Evolutionary conservation across 441 rosid genomes (phyloP), one percentile per base, ranked within the genome.

Genomic region (Omphalea diandra): DNA sequence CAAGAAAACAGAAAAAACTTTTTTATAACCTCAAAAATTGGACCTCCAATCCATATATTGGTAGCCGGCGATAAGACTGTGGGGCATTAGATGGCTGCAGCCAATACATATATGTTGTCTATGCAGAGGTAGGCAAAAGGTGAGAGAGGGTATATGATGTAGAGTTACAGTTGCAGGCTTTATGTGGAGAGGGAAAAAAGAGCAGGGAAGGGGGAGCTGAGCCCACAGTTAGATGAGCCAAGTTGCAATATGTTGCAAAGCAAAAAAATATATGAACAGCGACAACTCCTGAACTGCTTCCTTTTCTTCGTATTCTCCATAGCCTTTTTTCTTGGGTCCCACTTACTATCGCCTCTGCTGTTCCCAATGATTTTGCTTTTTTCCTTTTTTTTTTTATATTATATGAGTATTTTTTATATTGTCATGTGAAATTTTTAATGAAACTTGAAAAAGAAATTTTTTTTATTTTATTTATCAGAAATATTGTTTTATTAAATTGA

Each of bases 251-350:
- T 5, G 40, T 35, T 14, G 4, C 24, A 55, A 41, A 66, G 15
- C 1, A 44, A 12, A 26, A 6, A 35, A 65, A 44, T 47, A 12
- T 49, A 32, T 59, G 54, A 67, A 73, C 71, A 60, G 63, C 72
- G 76, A 73, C 76, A 49, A 49, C 62, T 38, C 68, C 46, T 59
- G 52, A 31, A 20, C 74, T 24, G 53, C 69, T 57, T 65, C n/a
- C 31, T 44, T 59, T 35, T 55, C 33, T 27, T 32, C 20, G 55
- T 66, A n/a, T 67, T 59, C 61, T 57, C 40, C 63, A 49, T 49
- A 17, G 46, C 43, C 10, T 7, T 2, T n/a, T 12, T 59, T n/a
- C n/a, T 29, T 67, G 72, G 69, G 52, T 76, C 72, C 65, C 61
- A 5, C 53, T 50, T 29, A 18, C 66, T 41, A 44, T 63, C 69